Evolutionary conservation across 2,329 filamentous ascomycete species (phyloP), one percentile per base, ranked within the genome.

Genomic region (Pseudocercospora macadamiae): DNA sequence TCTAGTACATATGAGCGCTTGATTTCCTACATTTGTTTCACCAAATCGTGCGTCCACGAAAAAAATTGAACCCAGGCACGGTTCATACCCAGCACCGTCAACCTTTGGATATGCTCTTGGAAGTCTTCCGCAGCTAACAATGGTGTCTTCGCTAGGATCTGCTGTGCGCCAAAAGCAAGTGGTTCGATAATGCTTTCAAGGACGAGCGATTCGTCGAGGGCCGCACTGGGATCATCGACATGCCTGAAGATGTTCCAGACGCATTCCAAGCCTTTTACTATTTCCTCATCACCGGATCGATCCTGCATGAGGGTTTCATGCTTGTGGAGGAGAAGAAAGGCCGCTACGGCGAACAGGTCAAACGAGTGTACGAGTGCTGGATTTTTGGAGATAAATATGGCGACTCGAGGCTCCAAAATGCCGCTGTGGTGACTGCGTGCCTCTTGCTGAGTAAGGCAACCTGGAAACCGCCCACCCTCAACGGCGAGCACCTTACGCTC

Each of bases 191-290:
- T 25, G 54, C 54, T 4, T 28, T 55, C n/a, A 44, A 37, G 18
- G 3, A 30, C 18, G 42, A 30, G 5, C 18, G 10, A 3, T 51
- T 56, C 32, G 9, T 39, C 3, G 54, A 56, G 14, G 8, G 19
- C 23, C 45, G 19, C 9, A 51, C 44, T 2, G 54, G 54, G 19
- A n/a, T 44, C 45, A 56, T 56, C 30, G 14, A 51, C 10, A n/a
- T 51, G 7, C 54, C 54, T 4, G 54, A 56, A 5, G 45, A 56
- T 45, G 23, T 10, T 6, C 18, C 42, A 12, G 14, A 12, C 3
- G 54, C 42, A 9, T 56, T 51, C 45, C 26, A n/a, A 18, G 21
- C 44, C 5, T 51, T 56, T 45, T 56, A 51, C 54, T 56, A 51
- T 45, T 44, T 8, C 14, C 16, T 51, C 23, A 37, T 51, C 32